These are phyloP conservation scores for Monilinia vaccinii-corymbosi DNA, from an alignment of 2,329 filamentous ascomycete genomes.

Conservation along the genomic window DNA sequence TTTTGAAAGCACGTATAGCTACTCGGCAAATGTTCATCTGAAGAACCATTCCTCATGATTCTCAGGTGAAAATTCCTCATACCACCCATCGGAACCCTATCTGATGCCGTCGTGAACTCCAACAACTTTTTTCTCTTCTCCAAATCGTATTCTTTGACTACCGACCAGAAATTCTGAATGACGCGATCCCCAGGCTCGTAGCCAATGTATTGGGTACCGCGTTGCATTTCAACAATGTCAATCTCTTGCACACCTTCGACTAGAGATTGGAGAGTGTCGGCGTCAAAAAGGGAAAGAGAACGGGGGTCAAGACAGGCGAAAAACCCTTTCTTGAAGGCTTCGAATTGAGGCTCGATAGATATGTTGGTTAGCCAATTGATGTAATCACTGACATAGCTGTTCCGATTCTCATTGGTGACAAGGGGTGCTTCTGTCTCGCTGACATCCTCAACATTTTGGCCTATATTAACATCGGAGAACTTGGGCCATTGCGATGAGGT, in stretches of 20 bases:
- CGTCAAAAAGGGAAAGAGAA: slow-evolving; percentile 59
- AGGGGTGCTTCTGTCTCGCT: slow-evolving; percentile 41
- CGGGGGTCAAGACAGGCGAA: slow-evolving; percentile 61
- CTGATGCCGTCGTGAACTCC: slow-evolving; percentile 91
- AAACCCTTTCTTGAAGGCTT: slow-evolving; percentile 77
- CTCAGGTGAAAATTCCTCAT: slow-evolving; percentile 75
- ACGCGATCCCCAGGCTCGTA: slow-evolving; percentile 62
- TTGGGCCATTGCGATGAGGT: slow-evolving; percentile 42
- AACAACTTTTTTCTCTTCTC: slow-evolving; percentile 67
- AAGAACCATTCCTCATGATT: slow-evolving; percentile 67
- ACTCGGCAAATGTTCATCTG: slow-evolving; percentile 61
- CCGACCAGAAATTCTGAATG: slow-evolving; percentile 74
- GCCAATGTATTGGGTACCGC: slow-evolving; percentile 69
- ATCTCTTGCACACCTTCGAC: slow-evolving; percentile 80
- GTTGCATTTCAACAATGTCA: slow-evolving; percentile 63
- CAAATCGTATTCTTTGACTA: slow-evolving; percentile 60
- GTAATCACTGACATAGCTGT: slow-evolving; percentile 75
- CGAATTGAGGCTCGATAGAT: slow-evolving; percentile 67
- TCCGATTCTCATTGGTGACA: slow-evolving; percentile 75
- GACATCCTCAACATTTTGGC: slow-evolving; percentile 33
- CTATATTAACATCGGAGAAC: slow-evolving; percentile 32
- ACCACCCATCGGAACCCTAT: slow-evolving; percentile 81
- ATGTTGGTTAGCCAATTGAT: slow-evolving; percentile 72
- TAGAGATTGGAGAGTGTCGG: slow-evolving; percentile 62
- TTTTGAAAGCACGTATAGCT: slow-evolving; percentile 92